Evolutionary conservation across 2,329 filamentous ascomycete species (phyloP), one percentile per base, ranked within the genome.

Genomic region (Lasiodiplodia sp.): DNA sequence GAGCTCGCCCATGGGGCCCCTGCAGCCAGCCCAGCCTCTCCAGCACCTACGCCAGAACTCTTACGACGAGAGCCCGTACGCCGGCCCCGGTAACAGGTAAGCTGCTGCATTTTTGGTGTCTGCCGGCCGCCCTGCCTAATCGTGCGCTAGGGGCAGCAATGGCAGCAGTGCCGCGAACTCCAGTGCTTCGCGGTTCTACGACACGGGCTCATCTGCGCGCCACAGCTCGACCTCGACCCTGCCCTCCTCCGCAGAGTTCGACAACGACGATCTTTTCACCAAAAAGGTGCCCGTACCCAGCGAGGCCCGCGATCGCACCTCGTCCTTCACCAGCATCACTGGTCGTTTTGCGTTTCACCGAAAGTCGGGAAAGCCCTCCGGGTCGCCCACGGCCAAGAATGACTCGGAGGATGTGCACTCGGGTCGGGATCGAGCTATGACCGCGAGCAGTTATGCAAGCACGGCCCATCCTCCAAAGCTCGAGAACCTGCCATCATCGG

Each of bases 371-470:
- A 69, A 68, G 40, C 49, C 40, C 6, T 37, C 51, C 1, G 58
- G 66, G 7, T 68, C 66, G 4, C 60, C 66, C 18, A 52, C 64
- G 10, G 12, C 11, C 18, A 65, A 68, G 31, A n/a, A 47, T 12
- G 60, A 70, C 18, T 16, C 62, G 66, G 65, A 67, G 10, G 52
- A 56, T 44, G 55, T 67, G 21, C 44, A 66, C 31, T 66, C 60
- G 16, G 68, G 56, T 47, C 55, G 62, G 38, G 67, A 68, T 28
- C 77, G 78, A 25, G 81, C 84, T 23, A 81, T 84, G 79, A 87
- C 85, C 4, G 75, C 80, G 38, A 86, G 83, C 68, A 82, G 80
- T 72, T 81, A 82, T 71, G 79, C 80, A 16, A 87, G 85, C 51
- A 68, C 67, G 38, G 67, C 67, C 34, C 67, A 21, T 77, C 83